phyloP scores from a whole-genome alignment of 139 green algal genomes.

The Pleodorina starrii region DNA sequence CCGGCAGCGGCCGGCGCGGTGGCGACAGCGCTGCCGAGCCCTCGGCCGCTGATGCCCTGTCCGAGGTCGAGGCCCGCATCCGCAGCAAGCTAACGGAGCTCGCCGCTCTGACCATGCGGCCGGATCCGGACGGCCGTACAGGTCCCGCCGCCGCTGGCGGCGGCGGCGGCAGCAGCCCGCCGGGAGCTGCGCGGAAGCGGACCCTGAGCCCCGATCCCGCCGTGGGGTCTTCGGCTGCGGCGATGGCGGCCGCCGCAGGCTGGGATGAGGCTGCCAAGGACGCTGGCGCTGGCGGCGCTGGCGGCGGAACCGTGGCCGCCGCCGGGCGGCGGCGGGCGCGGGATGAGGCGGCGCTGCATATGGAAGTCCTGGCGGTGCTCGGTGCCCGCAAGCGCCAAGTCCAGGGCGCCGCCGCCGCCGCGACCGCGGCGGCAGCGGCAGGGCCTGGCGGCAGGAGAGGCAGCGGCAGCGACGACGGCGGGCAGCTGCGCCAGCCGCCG shows the following conservation, averaged over 20 bases:
- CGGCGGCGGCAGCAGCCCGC: background rate
- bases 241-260: too few relatives aligned
- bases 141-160: too few relatives aligned
- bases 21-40: background rate
- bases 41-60: background rate
- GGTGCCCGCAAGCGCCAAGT: slow-evolving; percentile 33
- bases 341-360: slow-evolving; percentile 23
- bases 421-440: background rate
- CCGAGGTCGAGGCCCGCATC: slow-evolving; percentile 45
- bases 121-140: background rate
- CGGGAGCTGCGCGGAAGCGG: background rate
- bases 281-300: background rate
- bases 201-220: background rate
- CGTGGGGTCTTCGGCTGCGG: too few relatives aligned
- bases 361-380: slow-evolving; percentile 40
- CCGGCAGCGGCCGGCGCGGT: background rate
- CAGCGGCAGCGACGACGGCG: background rate
- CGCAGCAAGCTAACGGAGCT: slow-evolving; percentile 44
- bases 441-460: too few relatives aligned
- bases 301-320: background rate
- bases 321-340: background rate
- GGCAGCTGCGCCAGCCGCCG: background rate
- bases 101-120: background rate
- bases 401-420: background rate
- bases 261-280: background rate